Evolutionary conservation across 805 yeast genomes (phyloP).

Genomic region (Nakazawaea laoshanensis): DNA sequence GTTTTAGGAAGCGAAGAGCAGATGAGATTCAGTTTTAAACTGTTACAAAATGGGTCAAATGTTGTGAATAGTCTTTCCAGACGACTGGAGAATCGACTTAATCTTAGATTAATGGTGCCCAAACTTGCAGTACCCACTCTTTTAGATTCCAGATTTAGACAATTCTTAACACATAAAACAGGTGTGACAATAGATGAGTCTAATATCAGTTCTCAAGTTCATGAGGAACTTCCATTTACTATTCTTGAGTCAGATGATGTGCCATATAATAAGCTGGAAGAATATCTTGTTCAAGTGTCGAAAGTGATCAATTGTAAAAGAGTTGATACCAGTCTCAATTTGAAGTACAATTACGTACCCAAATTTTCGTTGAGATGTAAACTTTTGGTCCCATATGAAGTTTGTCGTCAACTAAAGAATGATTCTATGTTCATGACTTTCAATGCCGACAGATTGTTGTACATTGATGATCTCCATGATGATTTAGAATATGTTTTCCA

Average conservation of each 20-base stretch:
- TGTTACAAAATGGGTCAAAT: constrained; percentile 42
- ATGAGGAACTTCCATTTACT: constrained; percentile 1
- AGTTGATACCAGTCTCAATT: background rate
- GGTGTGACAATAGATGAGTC: no score
- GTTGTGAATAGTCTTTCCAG: constrained; percentile 45
- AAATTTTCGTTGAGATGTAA: constrained; percentile 1
- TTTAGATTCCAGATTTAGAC: background rate
- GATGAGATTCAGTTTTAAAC: constrained; percentile 29
- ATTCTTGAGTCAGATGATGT: constrained; percentile 2
- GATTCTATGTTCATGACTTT: constrained; percentile 1
- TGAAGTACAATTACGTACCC: constrained; percentile 2
- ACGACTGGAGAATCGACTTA: constrained; percentile 20
- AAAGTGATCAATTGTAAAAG: constrained; percentile 4
- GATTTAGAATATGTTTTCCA: background rate
- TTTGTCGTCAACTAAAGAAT: background rate
- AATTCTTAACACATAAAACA: background rate
- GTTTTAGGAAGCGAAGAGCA: no score
- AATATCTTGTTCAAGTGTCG: background rate
- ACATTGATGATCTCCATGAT: background rate
- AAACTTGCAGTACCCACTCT: constrained; percentile 1
- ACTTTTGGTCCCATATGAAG: background rate
- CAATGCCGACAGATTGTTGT: constrained; percentile 1
- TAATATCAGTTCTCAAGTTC: no score
- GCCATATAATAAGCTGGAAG: constrained; percentile 1
- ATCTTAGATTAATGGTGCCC: constrained; percentile 3